Conservation (phyloP, 805 yeast genomes). For the Naumovozyma baii region DNA sequence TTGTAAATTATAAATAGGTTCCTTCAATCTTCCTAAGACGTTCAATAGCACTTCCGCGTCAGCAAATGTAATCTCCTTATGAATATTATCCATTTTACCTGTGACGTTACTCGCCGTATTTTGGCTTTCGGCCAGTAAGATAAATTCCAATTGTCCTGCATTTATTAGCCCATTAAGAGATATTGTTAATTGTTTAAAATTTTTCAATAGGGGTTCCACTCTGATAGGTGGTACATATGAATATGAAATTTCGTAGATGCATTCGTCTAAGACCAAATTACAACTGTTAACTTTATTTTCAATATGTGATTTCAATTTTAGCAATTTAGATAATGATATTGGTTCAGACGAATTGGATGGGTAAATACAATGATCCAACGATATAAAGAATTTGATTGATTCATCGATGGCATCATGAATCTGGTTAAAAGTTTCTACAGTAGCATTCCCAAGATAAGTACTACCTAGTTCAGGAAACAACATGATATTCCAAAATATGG, state of each 20-base stretch:
- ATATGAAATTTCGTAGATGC: constrained; percentile 41
- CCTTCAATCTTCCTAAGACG: constrained; percentile 26
- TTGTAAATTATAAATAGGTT: constrained; percentile 30
- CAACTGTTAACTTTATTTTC: constrained; percentile 30
- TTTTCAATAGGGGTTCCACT: constrained; percentile 29
- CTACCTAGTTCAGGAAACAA: constrained; percentile 47
- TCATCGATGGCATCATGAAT: constrained; percentile 33
- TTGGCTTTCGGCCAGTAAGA: constrained; percentile 25
- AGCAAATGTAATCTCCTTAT: constrained; percentile 32
- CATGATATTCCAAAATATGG: constrained; percentile 35
- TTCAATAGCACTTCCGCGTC: constrained; percentile 26
- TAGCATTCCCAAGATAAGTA: constrained; percentile 37
- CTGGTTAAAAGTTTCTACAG: constrained; percentile 33
- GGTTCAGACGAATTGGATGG: constrained; percentile 14
- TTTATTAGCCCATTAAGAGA: constrained; percentile 36
- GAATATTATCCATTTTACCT: constrained; percentile 11
- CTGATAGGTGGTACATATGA: constrained; percentile 38
- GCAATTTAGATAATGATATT: constrained; percentile 26
- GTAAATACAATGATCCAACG: constrained; percentile 13
- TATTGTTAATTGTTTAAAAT: constrained; percentile 27
- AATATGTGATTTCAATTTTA: constrained; percentile 28
- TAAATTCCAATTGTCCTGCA: constrained; percentile 39
- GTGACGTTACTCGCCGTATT: constrained; percentile 7
- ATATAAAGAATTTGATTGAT: constrained; percentile 33
- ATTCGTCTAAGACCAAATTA: constrained; percentile 36